Evolutionary conservation across 2,329 filamentous ascomycete species (phyloP).

Genomic region (Sporothrix mexicana): DNA sequence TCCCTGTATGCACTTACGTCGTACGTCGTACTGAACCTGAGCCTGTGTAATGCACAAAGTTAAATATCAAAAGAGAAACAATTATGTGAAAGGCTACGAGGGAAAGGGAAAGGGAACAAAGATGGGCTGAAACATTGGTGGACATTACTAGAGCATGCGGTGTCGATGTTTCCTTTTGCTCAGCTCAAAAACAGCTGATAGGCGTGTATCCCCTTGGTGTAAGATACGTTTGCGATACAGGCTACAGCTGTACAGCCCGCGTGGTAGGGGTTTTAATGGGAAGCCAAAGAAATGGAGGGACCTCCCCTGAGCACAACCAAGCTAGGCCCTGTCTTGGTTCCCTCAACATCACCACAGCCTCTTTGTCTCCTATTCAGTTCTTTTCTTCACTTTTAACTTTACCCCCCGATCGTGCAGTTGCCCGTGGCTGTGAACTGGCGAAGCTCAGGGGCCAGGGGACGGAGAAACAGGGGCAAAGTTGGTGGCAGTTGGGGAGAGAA

Average conservation of each 20-base stretch:
- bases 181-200: neutral
- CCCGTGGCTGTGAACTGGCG: slow-evolving; percentile 18
- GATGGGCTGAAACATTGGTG: slow-evolving; percentile 24
- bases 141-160: neutral
- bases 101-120: neutral
- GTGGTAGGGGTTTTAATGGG: neutral
- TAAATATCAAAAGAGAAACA: neutral
- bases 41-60: neutral
- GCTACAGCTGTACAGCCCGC: neutral
- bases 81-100: neutral
- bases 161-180: slow-evolving; percentile 28
- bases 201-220: neutral
- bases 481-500: neutral
- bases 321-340: slow-evolving; percentile 1
- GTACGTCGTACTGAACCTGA: neutral
- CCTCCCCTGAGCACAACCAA: slow-evolving; percentile 7
- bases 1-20: neutral
- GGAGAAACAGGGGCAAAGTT: neutral
- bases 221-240: too few relatives aligned
- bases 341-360: slow-evolving; percentile 16
- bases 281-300: neutral
- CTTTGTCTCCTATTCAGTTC: neutral
- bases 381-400: neutral
- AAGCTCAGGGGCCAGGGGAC: slow-evolving; percentile 1
- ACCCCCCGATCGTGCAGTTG: neutral